phyloP scores from a whole-genome alignment of 495 filamentous ascomycete genomes.

The Penicillium parvum region DNA sequence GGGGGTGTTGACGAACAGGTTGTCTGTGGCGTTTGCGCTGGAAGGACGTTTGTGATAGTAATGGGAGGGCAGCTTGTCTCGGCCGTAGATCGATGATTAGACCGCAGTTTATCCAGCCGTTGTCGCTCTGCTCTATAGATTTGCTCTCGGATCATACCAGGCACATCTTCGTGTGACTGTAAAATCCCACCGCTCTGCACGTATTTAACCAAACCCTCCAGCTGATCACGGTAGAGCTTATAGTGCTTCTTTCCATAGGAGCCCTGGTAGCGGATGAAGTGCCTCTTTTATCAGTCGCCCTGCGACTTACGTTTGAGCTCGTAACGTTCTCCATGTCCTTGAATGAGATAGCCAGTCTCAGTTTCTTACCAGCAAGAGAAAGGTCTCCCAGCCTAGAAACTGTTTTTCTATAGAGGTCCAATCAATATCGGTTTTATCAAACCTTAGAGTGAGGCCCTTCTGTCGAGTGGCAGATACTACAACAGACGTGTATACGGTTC shows the following conservation, averaged over 20 bases:
- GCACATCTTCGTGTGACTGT: constrained; percentile 7
- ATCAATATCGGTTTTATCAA: constrained; percentile 12
- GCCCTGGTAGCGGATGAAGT: constrained; percentile 11
- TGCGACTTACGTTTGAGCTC: neutral
- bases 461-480: constrained; percentile 10
- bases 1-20: neutral
- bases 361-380: constrained; percentile 15
- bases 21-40: constrained; percentile 5
- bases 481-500: constrained; percentile 15
- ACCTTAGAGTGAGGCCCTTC: constrained; percentile 8
- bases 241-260: constrained; percentile 16
- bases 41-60: constrained; percentile 13
- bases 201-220: constrained; percentile 8
- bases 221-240: constrained; percentile 6
- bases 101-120: constrained; percentile 1
- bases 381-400: constrained; percentile 9
- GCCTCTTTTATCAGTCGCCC: constrained; percentile 10
- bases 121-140: constrained; percentile 8
- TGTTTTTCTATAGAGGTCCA: constrained; percentile 14
- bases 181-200: constrained; percentile 6
- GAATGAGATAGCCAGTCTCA: constrained; percentile 11
- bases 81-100: constrained; percentile 1
- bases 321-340: constrained; percentile 8
- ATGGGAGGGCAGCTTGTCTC: constrained; percentile 9
- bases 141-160: constrained; percentile 6